Evolutionary conservation across 306 rosid genomes (phyloP), one percentile per base, ranked within the genome.

Genomic region (Gynostemma pentaphyllum): DNA sequence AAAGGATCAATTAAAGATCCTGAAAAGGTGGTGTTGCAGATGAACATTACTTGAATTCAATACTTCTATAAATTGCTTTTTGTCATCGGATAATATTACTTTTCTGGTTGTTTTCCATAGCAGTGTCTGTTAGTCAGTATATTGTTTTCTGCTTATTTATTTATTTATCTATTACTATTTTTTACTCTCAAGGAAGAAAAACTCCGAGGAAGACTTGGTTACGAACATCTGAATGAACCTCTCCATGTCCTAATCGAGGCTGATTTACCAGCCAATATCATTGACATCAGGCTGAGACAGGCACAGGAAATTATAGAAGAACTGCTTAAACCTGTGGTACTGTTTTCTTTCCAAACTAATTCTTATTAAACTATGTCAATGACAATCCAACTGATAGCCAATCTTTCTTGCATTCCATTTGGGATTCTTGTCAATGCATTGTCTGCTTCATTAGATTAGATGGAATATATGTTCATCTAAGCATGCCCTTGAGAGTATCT

Each of bases 1-100:
- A 85, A 90, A 59, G 97, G 97, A 22, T 90, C 97, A 8, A 85
- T 90, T 45, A 90, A 90, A 72, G 97, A 90, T 73, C 91, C 96
- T 12, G 64, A 52, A 23, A 68, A 68, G 72, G 72, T 68, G 54
- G 7, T 16, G 15, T 3, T n/a, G n/a, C n/a, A 42, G 37, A 32
- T 24, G 29, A 23, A 46, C 15, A 47, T 49, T 36, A 27, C 14
- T 59, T 59, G 65, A 16, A 21, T 59, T 29, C 18, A 13, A 30
- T 24, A 16, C 62, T 32, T 9, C 15, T 8, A 13, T 30, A 32
- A 16, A 52, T 26, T 27, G 4, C 1, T n/a, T 30, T 54, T 56
- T 56, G 1, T 19, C 23, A 54, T 3, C 16, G 24, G 62, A 7
- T 55, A 24, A n/a, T n/a, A n/a, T n/a, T n/a, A n/a, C n/a, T n/a